Conservation (phyloP, 768 basidiomycete species). For the Punctularia strigosozonata region DNA sequence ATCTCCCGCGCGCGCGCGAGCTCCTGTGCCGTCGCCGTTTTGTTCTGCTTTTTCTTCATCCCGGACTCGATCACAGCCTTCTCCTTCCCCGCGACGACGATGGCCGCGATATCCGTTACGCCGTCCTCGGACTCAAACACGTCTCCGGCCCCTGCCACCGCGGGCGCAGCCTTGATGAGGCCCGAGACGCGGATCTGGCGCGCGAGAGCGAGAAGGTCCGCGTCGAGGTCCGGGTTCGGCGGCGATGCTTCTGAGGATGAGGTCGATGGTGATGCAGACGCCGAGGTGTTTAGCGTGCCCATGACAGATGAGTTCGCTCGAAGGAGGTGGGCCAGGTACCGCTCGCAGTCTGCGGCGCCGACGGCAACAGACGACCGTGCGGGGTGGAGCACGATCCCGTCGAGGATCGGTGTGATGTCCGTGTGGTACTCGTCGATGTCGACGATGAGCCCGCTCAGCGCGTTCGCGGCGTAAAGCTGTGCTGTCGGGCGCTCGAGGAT, state of each 20-base stretch:
- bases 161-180: conserved; percentile 31
- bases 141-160: conserved; percentile 62
- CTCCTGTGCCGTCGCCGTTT: conserved; percentile 66
- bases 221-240: no score
- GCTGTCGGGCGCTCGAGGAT: conserved; percentile 77
- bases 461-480: conserved; percentile 69
- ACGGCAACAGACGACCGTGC: conserved; percentile 44
- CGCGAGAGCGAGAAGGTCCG: conserved; percentile 51
- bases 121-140: conserved; percentile 73
- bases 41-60: conserved; percentile 56
- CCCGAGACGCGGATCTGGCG: conserved; percentile 51
- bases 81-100: conserved; percentile 85
- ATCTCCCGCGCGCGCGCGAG: conserved; percentile 75
- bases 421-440: conserved; percentile 72
- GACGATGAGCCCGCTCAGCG: conserved; percentile 63
- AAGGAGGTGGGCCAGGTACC: conserved; percentile 64
- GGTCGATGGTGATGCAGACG: conserved; percentile 13
- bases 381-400: conserved; percentile 49
- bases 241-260: conserved; percentile 32
- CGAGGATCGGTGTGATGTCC: conserved; percentile 69
- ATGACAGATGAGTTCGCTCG: conserved; percentile 57
- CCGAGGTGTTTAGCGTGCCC: conserved; percentile 42
- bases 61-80: conserved; percentile 79
- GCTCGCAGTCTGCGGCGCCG: conserved; percentile 63
- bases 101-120: conserved; percentile 81